Evolutionary conservation across 176 grass and related monocot species (phyloP).

Genomic region (Aegilops speltoides): DNA sequence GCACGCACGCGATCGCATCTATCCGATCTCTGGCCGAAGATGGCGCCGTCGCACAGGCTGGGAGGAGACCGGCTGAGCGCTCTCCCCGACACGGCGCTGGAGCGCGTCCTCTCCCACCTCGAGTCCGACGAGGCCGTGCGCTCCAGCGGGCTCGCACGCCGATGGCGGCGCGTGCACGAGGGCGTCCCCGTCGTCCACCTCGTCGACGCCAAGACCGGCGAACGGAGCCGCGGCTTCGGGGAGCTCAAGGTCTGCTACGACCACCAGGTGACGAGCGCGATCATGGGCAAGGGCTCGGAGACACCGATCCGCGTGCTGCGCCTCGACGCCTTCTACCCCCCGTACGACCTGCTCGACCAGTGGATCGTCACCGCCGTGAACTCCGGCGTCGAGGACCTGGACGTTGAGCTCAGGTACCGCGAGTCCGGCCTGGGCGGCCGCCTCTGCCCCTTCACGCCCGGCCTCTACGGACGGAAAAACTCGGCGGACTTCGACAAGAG

Average conservation of each 20-base stretch:
- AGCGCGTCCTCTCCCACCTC: conserved; percentile 1
- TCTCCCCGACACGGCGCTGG: neutral
- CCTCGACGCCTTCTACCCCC: neutral
- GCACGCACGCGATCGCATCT: neutral
- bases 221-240: neutral
- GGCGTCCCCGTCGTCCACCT: neutral
- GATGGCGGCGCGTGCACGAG: neutral
- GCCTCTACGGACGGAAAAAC: neutral
- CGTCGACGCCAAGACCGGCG: neutral
- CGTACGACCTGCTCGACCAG: neutral
- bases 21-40: neutral
- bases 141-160: neutral
- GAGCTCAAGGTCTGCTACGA: conserved; percentile 12
- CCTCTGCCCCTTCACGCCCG: neutral
- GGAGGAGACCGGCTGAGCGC: conserved; percentile 1
- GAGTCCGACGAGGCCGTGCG: neutral
- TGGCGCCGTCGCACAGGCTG: neutral
- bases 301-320: neutral
- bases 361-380: neutral
- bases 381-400: neutral
- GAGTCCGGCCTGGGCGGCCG: neutral
- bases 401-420: neutral
- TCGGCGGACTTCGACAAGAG: neutral
- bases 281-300: neutral
- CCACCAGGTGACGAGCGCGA: neutral